Percentiles rank a stretch among this genome's conserved stretches.
These are phyloP conservation scores for Rostrohypoxylon terebratum DNA, from an alignment of 495 filamentous ascomycete genomes.

Conservation along the genomic window DNA sequence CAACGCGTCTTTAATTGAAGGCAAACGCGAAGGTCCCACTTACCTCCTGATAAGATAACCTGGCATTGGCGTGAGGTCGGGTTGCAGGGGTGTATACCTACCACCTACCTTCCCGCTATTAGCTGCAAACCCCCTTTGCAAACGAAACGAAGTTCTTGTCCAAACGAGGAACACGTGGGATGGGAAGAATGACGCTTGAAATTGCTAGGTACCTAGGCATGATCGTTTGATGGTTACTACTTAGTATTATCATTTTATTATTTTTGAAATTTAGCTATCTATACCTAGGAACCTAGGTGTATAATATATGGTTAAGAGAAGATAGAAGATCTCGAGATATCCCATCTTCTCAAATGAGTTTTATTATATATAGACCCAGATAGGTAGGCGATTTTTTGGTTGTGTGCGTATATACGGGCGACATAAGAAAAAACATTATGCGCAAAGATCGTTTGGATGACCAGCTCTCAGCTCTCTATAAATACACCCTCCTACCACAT, in stretches of 20 bases:
- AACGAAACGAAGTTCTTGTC: neutral
- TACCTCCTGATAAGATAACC: constrained; percentile 20
- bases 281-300: neutral
- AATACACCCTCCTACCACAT: constrained; percentile 26
- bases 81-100: constrained; percentile 5
- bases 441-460: constrained; percentile 44
- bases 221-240: neutral
- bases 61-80: too few relatives aligned
- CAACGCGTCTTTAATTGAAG: constrained; percentile 45
- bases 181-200: neutral
- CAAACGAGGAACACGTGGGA: neutral
- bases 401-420: constrained; percentile 35
- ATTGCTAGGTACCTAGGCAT: neutral
- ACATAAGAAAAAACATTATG: constrained; percentile 46
- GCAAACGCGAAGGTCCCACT: constrained; percentile 36
- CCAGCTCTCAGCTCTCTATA: constrained; percentile 41
- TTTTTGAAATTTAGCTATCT: neutral
- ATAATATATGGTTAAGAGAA: neutral
- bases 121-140: neutral
- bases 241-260: neutral
- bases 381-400: constrained; percentile 8
- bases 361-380: constrained; percentile 35
- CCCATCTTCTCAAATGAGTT: constrained; percentile 31
- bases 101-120: neutral
- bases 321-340: neutral